Percentiles rank a stretch among this genome's conserved stretches.
Conservation (phyloP, 1,139 yeast species). For the Blastobotrys arbuscula region DNA sequence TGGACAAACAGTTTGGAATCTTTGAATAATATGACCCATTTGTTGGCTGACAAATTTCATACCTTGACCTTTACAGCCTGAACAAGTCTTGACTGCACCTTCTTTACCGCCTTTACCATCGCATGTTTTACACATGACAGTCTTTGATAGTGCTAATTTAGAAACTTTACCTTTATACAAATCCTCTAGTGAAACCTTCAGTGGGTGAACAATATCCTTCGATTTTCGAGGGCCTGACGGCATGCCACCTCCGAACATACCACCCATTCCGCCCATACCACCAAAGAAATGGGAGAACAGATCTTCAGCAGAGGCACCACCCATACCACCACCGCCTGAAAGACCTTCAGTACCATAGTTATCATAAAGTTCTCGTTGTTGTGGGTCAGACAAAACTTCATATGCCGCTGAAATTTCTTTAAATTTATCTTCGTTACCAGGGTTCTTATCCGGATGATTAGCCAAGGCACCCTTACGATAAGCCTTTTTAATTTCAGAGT, state of each 20-base stretch:
- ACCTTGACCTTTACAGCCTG: conserved; percentile 87
- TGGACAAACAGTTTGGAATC: conserved; percentile 94
- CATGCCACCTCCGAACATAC: conserved; percentile 48
- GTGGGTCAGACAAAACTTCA: conserved; percentile 77
- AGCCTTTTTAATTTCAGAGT: conserved; percentile 85
- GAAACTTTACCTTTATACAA: conserved; percentile 87
- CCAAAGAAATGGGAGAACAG: conserved; percentile 93
- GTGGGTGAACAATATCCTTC: conserved; percentile 85
- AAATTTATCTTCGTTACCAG: conserved; percentile 84
- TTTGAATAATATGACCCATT: conserved; percentile 99
- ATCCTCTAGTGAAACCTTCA: conserved; percentile 83
- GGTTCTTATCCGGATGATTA: conserved; percentile 93
- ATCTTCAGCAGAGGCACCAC: conserved; percentile 73
- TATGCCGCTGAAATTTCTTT: conserved; percentile 81
- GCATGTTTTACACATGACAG: conserved; percentile 80
- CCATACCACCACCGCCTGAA: conserved; percentile 67
- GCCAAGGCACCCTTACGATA: conserved; percentile 90
- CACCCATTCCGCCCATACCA: conserved; percentile 46
- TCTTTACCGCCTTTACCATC: conserved; percentile 96
- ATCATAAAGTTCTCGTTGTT: conserved; percentile 86
- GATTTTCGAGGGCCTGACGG: conserved; percentile 72
- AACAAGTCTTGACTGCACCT: conserved; percentile 83
- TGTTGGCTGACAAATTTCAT: conserved; percentile 89
- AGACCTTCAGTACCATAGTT: conserved; percentile 91
- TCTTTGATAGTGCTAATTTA: conserved; percentile 89